Evolutionary conservation across 441 rosid genomes (phyloP), one percentile per base, ranked within the genome.

Genomic region (Gossypium gossypioides): DNA sequence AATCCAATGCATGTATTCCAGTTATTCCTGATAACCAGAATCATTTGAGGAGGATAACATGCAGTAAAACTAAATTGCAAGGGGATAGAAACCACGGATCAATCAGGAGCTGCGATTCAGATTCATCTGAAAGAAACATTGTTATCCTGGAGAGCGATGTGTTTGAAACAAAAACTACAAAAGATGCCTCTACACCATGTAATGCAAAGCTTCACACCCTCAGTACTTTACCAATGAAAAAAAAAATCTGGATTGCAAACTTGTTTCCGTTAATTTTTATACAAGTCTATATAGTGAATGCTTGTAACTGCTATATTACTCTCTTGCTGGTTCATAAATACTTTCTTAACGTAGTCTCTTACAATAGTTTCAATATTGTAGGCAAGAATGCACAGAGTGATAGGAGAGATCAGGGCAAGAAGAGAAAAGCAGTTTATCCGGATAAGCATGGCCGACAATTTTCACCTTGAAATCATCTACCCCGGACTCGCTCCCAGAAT

Each of bases 31-130:
- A 9, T 48, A 18, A 48, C 59, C 15, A 29, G 16, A 25, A 68
- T 68, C n/a, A 50, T 13, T 34, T 69, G 54, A 69, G 22, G 37
- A 69, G 63, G 40, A 57, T 15, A 37, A 69, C 73, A 12, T 29
- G 34, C 13, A 57, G 34, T 69, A 19, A 32, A 55, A 69, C 6
- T 10, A 69, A 69, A 55, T 10, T 22, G 63, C 62, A 19, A 69
- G 32, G 34, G 52, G 34, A 55, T 69, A 12, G 63, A 69, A 32
- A 6, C 63, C 52, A 21, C 13, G 51, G 34, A 19, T 34, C 63
- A 25, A 50, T 15, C 25, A 7, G 25, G 46, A 22, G 12, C 24
- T 50, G 21, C 4, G 62, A 12, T 52, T 69, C 51, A 69, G 62
- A 19, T 52, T 56, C 72, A 32, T 34, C n/a, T 55, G 6, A 69